These are phyloP conservation scores for Rosellinia necatrix DNA, from an alignment of 2,329 filamentous ascomycete species.

Conservation along the genomic window DNA sequence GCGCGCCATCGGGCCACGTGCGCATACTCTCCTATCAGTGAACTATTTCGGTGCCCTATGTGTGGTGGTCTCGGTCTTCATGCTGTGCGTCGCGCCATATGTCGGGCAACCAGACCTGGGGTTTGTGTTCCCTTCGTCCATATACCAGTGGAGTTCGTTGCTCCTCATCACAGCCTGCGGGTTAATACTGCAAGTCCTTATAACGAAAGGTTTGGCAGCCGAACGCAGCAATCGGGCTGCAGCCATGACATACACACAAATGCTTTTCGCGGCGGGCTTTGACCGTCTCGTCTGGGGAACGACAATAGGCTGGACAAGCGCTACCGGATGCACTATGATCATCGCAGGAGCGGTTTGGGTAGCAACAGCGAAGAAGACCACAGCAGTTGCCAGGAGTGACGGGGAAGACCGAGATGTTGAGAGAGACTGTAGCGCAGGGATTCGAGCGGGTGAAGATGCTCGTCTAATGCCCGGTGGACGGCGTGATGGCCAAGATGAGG, in stretches of 20 bases:
- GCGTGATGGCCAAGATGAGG: conserved; percentile 31
- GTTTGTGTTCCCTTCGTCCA: conserved; percentile 46
- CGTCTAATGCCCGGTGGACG: conserved; percentile 15
- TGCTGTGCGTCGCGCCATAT: conserved; percentile 57
- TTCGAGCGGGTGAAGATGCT: conserved; percentile 28
- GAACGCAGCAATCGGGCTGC: conserved; percentile 67
- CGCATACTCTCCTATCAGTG: conserved; percentile 81
- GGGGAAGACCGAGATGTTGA: conserved; percentile 36
- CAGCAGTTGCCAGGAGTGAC: conserved; percentile 4
- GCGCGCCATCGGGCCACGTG: conserved; percentile 77
- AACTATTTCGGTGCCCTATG: conserved; percentile 81
- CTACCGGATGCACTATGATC: conserved; percentile 57
- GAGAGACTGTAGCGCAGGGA: conserved; percentile 43
- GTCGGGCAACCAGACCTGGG: conserved; percentile 45
- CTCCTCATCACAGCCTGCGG: conserved; percentile 72
- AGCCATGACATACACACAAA: conserved; percentile 62
- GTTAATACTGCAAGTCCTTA: conserved; percentile 84
- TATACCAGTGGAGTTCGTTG: conserved; percentile 68
- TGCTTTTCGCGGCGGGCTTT: conserved; percentile 59
- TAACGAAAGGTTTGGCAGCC: conserved; percentile 75
- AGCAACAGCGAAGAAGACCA: conserved; percentile 49
- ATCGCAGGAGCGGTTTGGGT: conserved; percentile 59
- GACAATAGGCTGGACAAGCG: conserved; percentile 53
- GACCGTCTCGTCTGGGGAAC: conserved; percentile 59
- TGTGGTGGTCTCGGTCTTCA: conserved; percentile 66